A percentile compares a stretch with the other conserved stretches of the same genome.
Evolutionary conservation across 1,284 basidiomycete species (phyloP).

Genomic region (Lignosus rhinocerotis): DNA sequence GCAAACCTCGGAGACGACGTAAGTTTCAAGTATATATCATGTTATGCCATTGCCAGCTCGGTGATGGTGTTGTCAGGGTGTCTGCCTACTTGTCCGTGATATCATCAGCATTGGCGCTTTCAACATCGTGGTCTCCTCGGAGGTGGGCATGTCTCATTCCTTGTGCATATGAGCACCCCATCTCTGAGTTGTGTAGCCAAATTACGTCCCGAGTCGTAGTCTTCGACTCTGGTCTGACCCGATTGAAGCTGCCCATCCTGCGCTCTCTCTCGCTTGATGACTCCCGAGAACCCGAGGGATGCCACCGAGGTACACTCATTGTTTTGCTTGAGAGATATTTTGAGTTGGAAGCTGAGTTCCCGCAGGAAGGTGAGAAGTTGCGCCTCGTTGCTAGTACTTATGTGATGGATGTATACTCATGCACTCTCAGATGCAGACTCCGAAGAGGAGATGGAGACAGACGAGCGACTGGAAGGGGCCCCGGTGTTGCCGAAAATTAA

Average conservation of each 20-base stretch:
- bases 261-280: constrained; percentile 31
- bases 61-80: constrained; percentile 32
- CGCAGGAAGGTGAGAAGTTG: constrained; percentile 6
- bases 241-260: constrained; percentile 56
- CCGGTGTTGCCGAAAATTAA: too few relatives aligned
- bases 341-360: constrained; percentile 21
- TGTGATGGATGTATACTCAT: background rate
- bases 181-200: background rate
- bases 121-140: constrained; percentile 35
- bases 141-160: constrained; percentile 14
- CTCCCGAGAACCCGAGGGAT: background rate
- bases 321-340: constrained; percentile 25
- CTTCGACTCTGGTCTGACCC: constrained; percentile 63
- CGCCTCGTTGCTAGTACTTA: background rate
- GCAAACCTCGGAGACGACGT: constrained; percentile 31
- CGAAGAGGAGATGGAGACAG: background rate
- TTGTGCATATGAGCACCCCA: background rate
- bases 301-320: constrained; percentile 13
- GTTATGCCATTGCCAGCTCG: background rate
- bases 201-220: constrained; percentile 49
- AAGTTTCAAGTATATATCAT: constrained; percentile 8
- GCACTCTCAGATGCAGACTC: background rate
- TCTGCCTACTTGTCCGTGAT: constrained; percentile 52
- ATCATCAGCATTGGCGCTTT: constrained; percentile 41
- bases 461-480: too few relatives aligned